A percentile compares a stretch with the other conserved stretches of the same genome.
Evolutionary conservation across 2,329 filamentous ascomycete genomes (phyloP).

Genomic region (Coleophoma cylindrospora): DNA sequence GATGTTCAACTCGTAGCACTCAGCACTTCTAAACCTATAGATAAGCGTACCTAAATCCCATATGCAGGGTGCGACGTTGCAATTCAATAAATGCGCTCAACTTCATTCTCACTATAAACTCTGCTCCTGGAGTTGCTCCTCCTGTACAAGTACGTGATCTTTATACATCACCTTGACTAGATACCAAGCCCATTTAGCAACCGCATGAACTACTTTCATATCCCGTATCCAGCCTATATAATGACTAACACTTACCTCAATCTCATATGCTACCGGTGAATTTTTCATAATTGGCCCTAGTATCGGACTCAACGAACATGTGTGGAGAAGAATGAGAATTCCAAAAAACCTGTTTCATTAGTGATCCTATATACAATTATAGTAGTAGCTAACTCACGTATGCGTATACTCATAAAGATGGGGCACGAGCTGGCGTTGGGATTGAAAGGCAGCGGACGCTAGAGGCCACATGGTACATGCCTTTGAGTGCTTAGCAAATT

Average conservation of each 20-base stretch:
- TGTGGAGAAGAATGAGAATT: neutral
- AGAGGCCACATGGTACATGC: neutral
- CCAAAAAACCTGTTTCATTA: neutral
- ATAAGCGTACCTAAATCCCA: too few species aligned
- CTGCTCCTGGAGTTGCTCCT: neutral
- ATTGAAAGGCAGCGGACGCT: neutral
- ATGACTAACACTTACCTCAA: neutral
- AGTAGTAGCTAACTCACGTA: neutral
- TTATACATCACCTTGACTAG: constrained; percentile 1
- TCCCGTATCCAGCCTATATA: constrained; percentile 3
- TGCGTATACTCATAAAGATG: constrained; percentile 3
- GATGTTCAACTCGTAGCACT: too few species aligned
- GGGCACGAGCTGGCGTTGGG: neutral
- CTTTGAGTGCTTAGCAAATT: neutral
- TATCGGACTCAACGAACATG: neutral
- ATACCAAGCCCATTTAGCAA: constrained; percentile 3
- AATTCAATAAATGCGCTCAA: too few species aligned
- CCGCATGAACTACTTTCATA: constrained; percentile 3
- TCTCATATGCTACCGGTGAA: neutral
- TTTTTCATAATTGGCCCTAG: neutral
- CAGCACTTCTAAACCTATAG: too few species aligned
- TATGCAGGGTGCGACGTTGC: too few species aligned
- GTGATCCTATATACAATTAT: too few species aligned
- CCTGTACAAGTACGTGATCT: neutral
- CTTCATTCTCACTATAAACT: too few species aligned